Evolutionary conservation across 345 rosid genomes (phyloP), one percentile per base, ranked within the genome.

Genomic region (Citropsis articulata): DNA sequence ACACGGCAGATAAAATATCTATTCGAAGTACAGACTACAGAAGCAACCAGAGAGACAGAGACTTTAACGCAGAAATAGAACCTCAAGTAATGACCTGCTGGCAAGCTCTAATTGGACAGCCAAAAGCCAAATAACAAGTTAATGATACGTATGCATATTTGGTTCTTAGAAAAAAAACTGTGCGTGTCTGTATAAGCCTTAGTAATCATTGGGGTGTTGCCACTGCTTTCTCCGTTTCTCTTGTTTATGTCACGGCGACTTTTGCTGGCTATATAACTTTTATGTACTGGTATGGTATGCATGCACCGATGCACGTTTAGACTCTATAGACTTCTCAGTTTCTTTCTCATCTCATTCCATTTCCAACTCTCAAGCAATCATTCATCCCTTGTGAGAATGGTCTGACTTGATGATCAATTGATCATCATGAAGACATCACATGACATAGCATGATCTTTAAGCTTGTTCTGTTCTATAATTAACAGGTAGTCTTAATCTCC

Each of bases 401-500:
- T 35, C 25, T 66, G 25, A 66, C 25, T 72, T 36, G 28, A 38
- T 62, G 73, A 55, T 55, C 79, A 35, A 4, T 45, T 45, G 50
- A 45, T 13, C 50, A 40, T 40, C 45, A 9, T 40, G 45, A 40
- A 45, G 50, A 45, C 18, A 30, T 30, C 31, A 30, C 31, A 12
- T 10, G 19, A 9, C 19, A 56, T 64, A 19, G 38, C 55, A 4
- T 67, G 25, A 9, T 55, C 56, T 24, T 24, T n/a, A 76, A 76
- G 72, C 56, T 76, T 76, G 48, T 22, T 76, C 53, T 59, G 48
- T 22, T 76, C 55, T 59, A 16, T 45, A 45, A 13, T 66, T 71
- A 76, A 66, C 66, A 31, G 72, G 72, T 76, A 56, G 9, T 25
- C 62, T 22, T 64, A 1, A 63, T 16, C 35, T 13, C 35, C 6